These are phyloP conservation scores for Dujonia santamariae DNA, from an alignment of 1,139 yeast species.

Conservation along the genomic window DNA sequence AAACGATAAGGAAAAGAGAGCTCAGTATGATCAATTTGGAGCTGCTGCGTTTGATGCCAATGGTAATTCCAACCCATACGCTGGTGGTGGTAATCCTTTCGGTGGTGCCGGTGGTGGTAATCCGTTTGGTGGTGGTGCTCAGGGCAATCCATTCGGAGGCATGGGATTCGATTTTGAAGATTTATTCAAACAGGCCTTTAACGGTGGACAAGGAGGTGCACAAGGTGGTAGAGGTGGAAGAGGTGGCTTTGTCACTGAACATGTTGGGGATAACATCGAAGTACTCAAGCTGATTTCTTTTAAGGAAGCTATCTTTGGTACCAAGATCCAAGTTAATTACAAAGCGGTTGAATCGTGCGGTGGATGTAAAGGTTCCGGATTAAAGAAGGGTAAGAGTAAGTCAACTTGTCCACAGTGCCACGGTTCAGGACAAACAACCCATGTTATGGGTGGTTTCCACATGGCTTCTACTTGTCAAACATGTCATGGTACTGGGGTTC, in stretches of 20 bases:
- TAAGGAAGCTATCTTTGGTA: conserved; percentile 87
- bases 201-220: conserved; percentile 42
- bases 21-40: conserved; percentile 91
- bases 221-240: conserved; percentile 35
- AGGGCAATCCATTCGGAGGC: conserved; percentile 43
- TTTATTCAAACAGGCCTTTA: conserved; percentile 74
- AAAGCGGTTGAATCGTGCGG: conserved; percentile 74
- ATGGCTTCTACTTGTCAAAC: conserved; percentile 91
- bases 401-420: conserved; percentile 84
- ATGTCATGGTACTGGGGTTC: conserved; percentile 89
- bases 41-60: conserved; percentile 75
- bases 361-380: conserved; percentile 81
- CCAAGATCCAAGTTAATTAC: conserved; percentile 63
- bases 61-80: conserved; percentile 58
- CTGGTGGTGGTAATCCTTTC: conserved; percentile 40
- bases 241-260: conserved; percentile 59
- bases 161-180: conserved; percentile 79
- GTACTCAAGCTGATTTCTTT: conserved; percentile 70
- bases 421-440: conserved; percentile 91
- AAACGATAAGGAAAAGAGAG: conserved; percentile 81
- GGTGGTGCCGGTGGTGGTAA: conserved; percentile 40
- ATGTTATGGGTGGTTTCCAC: conserved; percentile 90
- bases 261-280: conserved; percentile 88
- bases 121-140: conserved; percentile 31
- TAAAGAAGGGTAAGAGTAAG: conserved; percentile 74